Base-by-base conservation (phyloP, 2,329 filamentous ascomycete species). In the Blastomyces percursus region DNA sequence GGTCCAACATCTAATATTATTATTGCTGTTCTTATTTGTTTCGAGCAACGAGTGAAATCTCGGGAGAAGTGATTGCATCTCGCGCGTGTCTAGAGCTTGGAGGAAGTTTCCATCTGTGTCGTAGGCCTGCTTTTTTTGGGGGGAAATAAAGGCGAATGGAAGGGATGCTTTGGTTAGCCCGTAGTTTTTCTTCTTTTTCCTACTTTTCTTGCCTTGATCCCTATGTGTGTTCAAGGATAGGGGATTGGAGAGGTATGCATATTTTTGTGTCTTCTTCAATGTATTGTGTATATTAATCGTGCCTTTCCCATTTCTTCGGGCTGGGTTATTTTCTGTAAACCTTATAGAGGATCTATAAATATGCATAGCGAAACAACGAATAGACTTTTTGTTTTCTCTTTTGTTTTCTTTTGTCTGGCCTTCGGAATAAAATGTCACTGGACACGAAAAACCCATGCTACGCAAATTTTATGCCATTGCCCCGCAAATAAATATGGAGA, bases 51-150 rank as follows among this genome's bases (percentile, higher is more conserved):
- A 63, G 3, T 85, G 67, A 54, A 84, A 80, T 0, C 70, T 65
- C 0, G 82, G 80, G 0, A 88, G 77, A 0, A 85, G 69, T 1
- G 69, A 68, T 16, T 72, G 69, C 67, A 88, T 78, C 68, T 86
- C 81, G 16, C 80, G 66, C 48, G 83, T 81, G 69, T 89, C 86
- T 21, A 87, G 78, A 1, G 80, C 79, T 74, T 88, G 85, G 0
- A 89, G 77, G 70, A 87, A 85, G 70, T 88, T 88, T 40, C 82
- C 82, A 66, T 88, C 85, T 40, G 78, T 82, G 72, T 88, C 85
- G 74, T 88, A 88, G 52, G 85, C 76, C 64, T 77, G 66, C 59
- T 24, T 3, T 12, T 35, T 35, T 35, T 30, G 27, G 2, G 19
- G 21, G 32, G 35, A n/a, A 42, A 42, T 42, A 35, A 35, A 35